Base-by-base conservation (phyloP, 768 basidiomycete species). In the Leucocoprinus sp. region DNA sequence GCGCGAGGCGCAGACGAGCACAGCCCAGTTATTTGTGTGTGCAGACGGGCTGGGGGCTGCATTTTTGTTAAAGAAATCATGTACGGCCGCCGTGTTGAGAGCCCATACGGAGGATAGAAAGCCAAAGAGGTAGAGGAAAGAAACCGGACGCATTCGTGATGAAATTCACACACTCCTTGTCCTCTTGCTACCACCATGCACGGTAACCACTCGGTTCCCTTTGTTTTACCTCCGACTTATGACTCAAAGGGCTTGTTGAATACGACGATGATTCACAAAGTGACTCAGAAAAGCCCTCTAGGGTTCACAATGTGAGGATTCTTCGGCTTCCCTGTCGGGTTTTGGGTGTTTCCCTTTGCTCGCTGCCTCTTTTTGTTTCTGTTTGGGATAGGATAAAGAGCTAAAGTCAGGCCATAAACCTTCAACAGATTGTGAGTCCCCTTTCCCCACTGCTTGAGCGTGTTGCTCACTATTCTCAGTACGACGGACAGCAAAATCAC, bases 1-100 rank as follows among this genome's bases (percentile, higher is more conserved):
- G 47, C 93, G 62, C 4, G 93, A 96, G 1, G 96, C 75, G 55
- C 88, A 93, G 3, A 98, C 93, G 27, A 98, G 70, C 4, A 99
- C 93, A 1, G 96, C 96, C 96, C 96, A 99, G 61, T 98, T 98
- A 59, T 98, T 99, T 5, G 95, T 96, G 59, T 96, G 92, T 23
- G 60, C 60, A 12, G 71, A 71, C 6, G 50, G 51, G 3, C 56
- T 58, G 8, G 57, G 43, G n/a, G 27, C 27, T 12, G 12, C 27
- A 28, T 28, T 28, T 12, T 6, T 6, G 6, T 12, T 5, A 28
- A 12, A 31, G 14, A 31, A 8, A 31, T 31, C 31, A 12, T 31
- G 9, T n/a, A n/a, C 14, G 9, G 4, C 6, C 4, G 31, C 9
- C 8, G 31, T n/a, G 11, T 31, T 31, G 31, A 31, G 14, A 31